Evolutionary conservation across 1,284 basidiomycete genomes (phyloP).

Genomic region (Cryptococcus sp.): DNA sequence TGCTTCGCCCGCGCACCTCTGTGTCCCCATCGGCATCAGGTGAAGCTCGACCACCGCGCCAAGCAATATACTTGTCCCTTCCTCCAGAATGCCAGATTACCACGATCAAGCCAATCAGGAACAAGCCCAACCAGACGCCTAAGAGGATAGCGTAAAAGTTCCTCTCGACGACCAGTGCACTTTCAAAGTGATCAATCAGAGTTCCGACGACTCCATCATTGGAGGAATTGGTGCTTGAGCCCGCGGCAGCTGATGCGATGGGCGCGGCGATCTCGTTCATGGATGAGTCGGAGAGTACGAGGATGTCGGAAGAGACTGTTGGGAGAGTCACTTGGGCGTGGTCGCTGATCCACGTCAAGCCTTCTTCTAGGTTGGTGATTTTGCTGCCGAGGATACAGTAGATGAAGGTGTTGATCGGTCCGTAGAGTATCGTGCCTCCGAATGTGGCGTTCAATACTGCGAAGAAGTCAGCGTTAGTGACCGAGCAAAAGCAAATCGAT

Average conservation of each 20-base stretch:
- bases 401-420: conserved; percentile 81
- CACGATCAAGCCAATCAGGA: conserved; percentile 40
- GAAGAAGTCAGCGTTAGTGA: conserved; percentile 35
- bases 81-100: conserved; percentile 47
- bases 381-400: conserved; percentile 87
- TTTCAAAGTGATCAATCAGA: conserved; percentile 71
- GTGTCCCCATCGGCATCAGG: neutral
- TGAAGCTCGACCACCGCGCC: conserved; percentile 10
- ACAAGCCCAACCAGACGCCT: conserved; percentile 64
- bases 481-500: conserved; percentile 6
- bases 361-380: conserved; percentile 79
- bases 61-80: conserved; percentile 23
- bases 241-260: conserved; percentile 76
- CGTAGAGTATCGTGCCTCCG: conserved; percentile 75
- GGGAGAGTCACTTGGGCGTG: conserved; percentile 80
- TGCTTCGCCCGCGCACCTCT: neutral
- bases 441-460: conserved; percentile 67
- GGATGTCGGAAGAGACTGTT: conserved; percentile 67
- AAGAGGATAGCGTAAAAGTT: conserved; percentile 80
- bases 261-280: conserved; percentile 76
- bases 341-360: conserved; percentile 86
- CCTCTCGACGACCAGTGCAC: conserved; percentile 73
- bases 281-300: conserved; percentile 69
- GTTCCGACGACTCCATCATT: conserved; percentile 69
- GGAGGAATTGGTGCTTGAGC: conserved; percentile 55